Conservation (phyloP, 768 basidiomycete genomes). For the Leucogyrophana mollusca region DNA sequence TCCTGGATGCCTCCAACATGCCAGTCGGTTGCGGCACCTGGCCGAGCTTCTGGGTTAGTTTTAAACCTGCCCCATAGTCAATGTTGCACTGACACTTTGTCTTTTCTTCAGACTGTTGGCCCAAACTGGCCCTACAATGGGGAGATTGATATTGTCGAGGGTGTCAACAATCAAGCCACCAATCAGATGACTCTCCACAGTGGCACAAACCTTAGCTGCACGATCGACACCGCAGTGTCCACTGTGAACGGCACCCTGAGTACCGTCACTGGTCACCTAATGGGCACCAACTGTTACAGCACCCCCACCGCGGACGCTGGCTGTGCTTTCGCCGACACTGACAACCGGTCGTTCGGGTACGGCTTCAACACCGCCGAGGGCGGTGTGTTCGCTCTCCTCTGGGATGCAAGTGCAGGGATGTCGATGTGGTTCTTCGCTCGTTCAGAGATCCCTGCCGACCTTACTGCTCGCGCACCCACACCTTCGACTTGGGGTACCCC, state of each 20-base stretch:
- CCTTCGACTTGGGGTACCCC: slow-evolving; percentile 54
- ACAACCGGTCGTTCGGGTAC: slow-evolving; percentile 40
- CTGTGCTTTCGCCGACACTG: slow-evolving; percentile 47
- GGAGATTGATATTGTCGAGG: slow-evolving; percentile 77
- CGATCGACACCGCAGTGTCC: slow-evolving; percentile 15
- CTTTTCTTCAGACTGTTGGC: slow-evolving; percentile 45
- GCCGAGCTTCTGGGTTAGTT: slow-evolving; percentile 57
- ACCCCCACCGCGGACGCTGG: slow-evolving; percentile 41
- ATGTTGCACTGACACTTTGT: no score
- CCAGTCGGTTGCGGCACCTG: slow-evolving; percentile 66
- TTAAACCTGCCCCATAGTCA: no score
- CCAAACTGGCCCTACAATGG: slow-evolving; percentile 51
- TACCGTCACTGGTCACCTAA: slow-evolving; percentile 18
- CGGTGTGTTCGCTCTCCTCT: slow-evolving; percentile 57
- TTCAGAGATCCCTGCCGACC: slow-evolving; percentile 49
- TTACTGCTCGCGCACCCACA: slow-evolving; percentile 41
- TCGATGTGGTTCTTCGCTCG: slow-evolving; percentile 57
- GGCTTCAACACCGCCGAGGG: slow-evolving; percentile 37
- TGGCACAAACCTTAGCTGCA: slow-evolving; percentile 38
- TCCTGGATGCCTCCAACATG: slow-evolving; percentile 70
- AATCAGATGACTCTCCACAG: slow-evolving; percentile 74
- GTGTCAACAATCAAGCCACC: slow-evolving; percentile 54
- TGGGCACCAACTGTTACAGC: slow-evolving; percentile 39
- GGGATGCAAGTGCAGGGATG: slow-evolving; percentile 47
- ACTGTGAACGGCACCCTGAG: slow-evolving; percentile 10